Percentiles rank a stretch among this genome's conserved stretches.
phyloP scores from a whole-genome alignment of 2,329 filamentous ascomycete genomes.

The Xylariaceae sp. region DNA sequence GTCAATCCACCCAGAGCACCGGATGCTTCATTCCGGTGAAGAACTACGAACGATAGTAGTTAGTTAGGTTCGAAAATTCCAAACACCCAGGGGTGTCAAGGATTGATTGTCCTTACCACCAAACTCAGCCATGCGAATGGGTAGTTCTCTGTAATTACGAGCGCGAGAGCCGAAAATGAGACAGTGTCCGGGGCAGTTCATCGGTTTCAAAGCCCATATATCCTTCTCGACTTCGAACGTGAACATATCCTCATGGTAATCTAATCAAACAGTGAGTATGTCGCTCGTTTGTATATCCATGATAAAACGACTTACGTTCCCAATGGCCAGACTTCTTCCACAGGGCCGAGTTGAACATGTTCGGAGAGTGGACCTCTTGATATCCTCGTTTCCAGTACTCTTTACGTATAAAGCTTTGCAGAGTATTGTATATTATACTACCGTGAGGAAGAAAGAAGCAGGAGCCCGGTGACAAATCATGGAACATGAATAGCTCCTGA shows the following conservation, averaged over 20 bases:
- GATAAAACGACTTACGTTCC: constrained; percentile 44
- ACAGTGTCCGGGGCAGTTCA: constrained; percentile 90
- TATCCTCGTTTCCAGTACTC: constrained; percentile 94
- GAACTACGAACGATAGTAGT: constrained; percentile 35
- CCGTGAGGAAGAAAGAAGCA: constrained; percentile 91
- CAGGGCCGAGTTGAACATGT: constrained; percentile 88
- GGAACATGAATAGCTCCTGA: constrained; percentile 97
- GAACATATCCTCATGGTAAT: constrained; percentile 81
- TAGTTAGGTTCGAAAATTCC: not conserved
- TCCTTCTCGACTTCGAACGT: constrained; percentile 52
- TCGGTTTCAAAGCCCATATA: constrained; percentile 79
- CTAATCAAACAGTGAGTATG: constrained; percentile 4
- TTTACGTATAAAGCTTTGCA: constrained; percentile 72
- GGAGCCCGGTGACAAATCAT: constrained; percentile 86
- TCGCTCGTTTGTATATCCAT: not conserved
- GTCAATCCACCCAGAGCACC: constrained; percentile 77
- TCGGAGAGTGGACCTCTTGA: constrained; percentile 90
- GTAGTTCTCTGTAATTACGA: constrained; percentile 73
- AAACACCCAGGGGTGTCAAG: not conserved
- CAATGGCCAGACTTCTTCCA: constrained; percentile 97
- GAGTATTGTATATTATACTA: constrained; percentile 85
- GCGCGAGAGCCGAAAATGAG: constrained; percentile 70
- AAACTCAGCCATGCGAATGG: constrained; percentile 81
- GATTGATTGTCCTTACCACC: constrained; percentile 36
- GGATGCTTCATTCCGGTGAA: constrained; percentile 83